Conservation (phyloP, 345 rosid species). For the Gossypioides kirkii region DNA sequence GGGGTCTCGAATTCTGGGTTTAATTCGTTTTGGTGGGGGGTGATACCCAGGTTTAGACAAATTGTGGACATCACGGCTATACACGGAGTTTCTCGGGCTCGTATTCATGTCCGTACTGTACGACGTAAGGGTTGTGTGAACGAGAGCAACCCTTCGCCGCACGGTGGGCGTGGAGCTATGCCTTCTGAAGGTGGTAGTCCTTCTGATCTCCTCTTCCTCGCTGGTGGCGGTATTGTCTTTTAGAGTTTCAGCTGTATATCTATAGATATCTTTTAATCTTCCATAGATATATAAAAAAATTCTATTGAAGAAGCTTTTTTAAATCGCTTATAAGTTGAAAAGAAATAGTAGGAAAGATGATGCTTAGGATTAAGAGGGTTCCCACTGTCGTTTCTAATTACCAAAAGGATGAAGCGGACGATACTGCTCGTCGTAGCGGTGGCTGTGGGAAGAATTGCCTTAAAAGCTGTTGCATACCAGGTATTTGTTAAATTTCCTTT, state of each 20-base stretch:
- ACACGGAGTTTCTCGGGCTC: conserved; percentile 55
- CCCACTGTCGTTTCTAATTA: conserved; percentile 81
- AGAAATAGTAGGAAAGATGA: conserved; percentile 29
- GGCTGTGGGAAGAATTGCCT: conserved; percentile 90
- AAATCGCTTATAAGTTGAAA: conserved; percentile 3
- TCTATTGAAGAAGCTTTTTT: background rate
- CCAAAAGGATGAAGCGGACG: conserved; percentile 74
- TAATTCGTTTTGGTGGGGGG: conserved; percentile 23
- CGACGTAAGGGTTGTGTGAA: conserved; percentile 84
- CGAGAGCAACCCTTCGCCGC: conserved; percentile 92
- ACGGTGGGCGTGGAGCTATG: conserved; percentile 99
- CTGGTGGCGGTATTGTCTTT: conserved; percentile 72
- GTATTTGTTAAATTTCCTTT: conserved; percentile 26
- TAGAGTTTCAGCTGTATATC: background rate
- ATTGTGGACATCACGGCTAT: conserved; percentile 99
- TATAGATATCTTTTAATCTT: conserved; percentile 8
- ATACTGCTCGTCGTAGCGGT: conserved; percentile 38
- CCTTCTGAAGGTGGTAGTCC: conserved; percentile 99
- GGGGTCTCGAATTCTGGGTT: conserved; percentile 10
- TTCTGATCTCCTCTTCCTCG: conserved; percentile 98
- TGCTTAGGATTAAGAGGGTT: conserved; percentile 82
- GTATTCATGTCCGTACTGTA: conserved; percentile 67
- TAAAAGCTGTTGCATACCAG: conserved; percentile 62
- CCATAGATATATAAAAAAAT: background rate
- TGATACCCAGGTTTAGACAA: conserved; percentile 33